Evolutionary conservation across 768 basidiomycete species (phyloP).

Genomic region (Macrolepiota dolichaula): DNA sequence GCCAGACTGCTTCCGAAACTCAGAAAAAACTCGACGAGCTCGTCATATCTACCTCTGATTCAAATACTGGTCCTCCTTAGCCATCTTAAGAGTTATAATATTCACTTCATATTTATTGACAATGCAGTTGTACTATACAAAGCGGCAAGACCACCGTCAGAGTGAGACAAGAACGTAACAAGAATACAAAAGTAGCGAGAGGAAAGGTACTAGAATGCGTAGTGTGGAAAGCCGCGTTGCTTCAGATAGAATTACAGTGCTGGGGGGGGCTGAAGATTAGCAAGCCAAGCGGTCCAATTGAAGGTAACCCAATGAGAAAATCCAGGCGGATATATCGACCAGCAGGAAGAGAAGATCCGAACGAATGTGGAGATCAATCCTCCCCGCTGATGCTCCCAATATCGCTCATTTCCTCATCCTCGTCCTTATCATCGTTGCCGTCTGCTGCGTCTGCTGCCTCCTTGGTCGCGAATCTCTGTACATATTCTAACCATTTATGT

Average conservation of each 20-base stretch:
- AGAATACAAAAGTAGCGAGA: constrained; percentile 12
- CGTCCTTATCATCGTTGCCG: constrained; percentile 62
- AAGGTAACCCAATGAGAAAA: constrained; percentile 8
- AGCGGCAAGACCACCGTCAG: background rate
- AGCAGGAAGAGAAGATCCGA: background rate
- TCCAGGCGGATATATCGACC: background rate
- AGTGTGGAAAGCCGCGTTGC: background rate
- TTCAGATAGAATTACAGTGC: constrained; percentile 8
- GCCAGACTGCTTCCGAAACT: constrained; percentile 64
- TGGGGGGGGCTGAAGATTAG: constrained; percentile 1
- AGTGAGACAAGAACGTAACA: constrained; percentile 4
- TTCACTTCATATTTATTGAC: constrained; percentile 16
- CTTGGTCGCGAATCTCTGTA: constrained; percentile 91
- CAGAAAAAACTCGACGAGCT: constrained; percentile 77
- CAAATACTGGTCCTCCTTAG: constrained; percentile 21
- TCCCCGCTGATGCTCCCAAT: constrained; percentile 79
- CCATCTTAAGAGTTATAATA: background rate
- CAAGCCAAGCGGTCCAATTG: constrained; percentile 6
- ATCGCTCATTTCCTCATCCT: constrained; percentile 87
- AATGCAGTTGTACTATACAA: constrained; percentile 22
- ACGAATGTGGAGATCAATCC: constrained; percentile 32
- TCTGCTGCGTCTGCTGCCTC: constrained; percentile 80
- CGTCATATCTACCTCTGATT: constrained; percentile 33
- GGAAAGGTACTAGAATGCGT: constrained; percentile 1
- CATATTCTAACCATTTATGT: constrained; percentile 66